phyloP scores from a whole-genome alignment of 2,329 filamentous ascomycete species.

The Ophiocordyceps unilateralis region DNA sequence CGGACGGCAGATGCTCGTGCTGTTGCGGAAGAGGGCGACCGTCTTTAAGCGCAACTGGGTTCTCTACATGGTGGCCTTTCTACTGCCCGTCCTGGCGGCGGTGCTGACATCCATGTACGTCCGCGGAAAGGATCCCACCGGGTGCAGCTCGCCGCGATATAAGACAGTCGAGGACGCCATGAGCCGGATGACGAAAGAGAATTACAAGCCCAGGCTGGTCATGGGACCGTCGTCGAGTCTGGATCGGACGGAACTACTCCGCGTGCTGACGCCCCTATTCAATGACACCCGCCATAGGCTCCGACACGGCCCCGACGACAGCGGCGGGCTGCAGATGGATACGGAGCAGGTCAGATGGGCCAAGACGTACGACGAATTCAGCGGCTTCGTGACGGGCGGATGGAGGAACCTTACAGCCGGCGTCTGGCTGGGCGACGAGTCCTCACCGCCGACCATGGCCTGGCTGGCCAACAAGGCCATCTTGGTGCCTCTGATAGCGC shows the following conservation, averaged over 20 bases:
- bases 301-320: neutral
- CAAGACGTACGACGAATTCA: conserved; percentile 51
- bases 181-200: conserved; percentile 11
- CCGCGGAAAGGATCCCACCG: conserved; percentile 30
- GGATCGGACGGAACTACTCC: conserved; percentile 9
- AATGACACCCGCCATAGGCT: neutral
- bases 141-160: conserved; percentile 32
- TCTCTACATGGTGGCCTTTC: conserved; percentile 55
- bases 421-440: conserved; percentile 53
- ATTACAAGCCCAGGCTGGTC: conserved; percentile 9
- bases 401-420: conserved; percentile 57
- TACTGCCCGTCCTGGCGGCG: conserved; percentile 65
- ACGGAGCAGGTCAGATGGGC: conserved; percentile 31
- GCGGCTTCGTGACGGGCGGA: conserved; percentile 40
- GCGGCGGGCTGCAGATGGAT: neutral
- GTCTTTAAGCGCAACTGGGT: conserved; percentile 66
- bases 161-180: conserved; percentile 24
- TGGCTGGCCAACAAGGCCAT: conserved; percentile 49
- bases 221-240: conserved; percentile 21
- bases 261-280: conserved; percentile 24
- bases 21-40: conserved; percentile 62
- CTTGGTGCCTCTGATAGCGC: conserved; percentile 40
- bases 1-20: conserved; percentile 49
- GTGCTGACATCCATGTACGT: conserved; percentile 67
- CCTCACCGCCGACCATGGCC: conserved; percentile 45